A percentile compares a stretch with the other conserved stretches of the same genome.
Conservation (phyloP, 306 rosid species). For the Quercus berberidifolia region DNA sequence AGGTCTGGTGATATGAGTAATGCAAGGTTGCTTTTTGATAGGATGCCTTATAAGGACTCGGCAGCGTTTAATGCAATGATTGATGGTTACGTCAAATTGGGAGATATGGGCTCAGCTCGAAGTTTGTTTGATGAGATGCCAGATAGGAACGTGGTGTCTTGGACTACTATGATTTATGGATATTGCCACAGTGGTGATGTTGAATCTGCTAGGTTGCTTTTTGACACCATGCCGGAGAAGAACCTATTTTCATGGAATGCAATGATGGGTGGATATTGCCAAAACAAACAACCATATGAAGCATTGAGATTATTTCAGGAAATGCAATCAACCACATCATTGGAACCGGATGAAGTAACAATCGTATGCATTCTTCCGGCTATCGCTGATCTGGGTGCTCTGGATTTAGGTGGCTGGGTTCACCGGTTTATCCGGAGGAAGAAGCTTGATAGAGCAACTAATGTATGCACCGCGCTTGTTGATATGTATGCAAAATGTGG, state of each 20-base stretch:
- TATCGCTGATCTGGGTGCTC: constrained; percentile 61
- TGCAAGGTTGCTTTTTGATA: constrained; percentile 57
- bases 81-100: constrained; percentile 61
- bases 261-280: constrained; percentile 72
- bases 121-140: constrained; percentile 51
- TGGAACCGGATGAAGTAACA: constrained; percentile 64
- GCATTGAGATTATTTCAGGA: constrained; percentile 57
- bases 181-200: constrained; percentile 49
- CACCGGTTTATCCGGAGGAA: constrained; percentile 44
- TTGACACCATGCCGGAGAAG: constrained; percentile 61
- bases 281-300: constrained; percentile 41
- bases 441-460: constrained; percentile 35
- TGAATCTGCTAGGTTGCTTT: constrained; percentile 46
- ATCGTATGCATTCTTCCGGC: constrained; percentile 68
- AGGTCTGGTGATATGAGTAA: constrained; percentile 51
- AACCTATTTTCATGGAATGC: constrained; percentile 63
- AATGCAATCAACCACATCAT: constrained; percentile 30
- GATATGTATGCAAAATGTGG: constrained; percentile 83
- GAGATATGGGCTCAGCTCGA: constrained; percentile 45
- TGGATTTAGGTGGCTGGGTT: constrained; percentile 61
- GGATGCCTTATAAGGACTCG: constrained; percentile 50
- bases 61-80: constrained; percentile 56
- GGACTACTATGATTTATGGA: constrained; percentile 70
- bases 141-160: constrained; percentile 52
- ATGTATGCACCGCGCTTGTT: constrained; percentile 49